Conservation (phyloP, 495 filamentous ascomycete genomes). For the Trichocladium uniseriatum region DNA sequence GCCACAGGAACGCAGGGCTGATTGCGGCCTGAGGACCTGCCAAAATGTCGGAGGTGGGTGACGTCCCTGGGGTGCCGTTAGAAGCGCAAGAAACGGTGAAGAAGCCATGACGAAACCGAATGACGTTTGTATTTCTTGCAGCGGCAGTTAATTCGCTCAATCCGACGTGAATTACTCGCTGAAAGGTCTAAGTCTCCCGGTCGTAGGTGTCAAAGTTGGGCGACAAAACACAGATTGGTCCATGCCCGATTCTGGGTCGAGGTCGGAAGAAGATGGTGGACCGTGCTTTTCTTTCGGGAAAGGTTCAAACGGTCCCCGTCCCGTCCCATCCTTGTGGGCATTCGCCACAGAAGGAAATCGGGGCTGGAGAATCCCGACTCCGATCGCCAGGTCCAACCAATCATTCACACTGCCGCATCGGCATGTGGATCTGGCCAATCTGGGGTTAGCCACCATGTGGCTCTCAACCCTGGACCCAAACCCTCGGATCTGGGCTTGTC, state of each 20-base stretch:
- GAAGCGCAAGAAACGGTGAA: background rate
- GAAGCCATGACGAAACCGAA: background rate
- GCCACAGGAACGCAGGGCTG: too few species aligned
- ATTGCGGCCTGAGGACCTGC: slow-evolving; percentile 1
- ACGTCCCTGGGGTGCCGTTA: background rate
- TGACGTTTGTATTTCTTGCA: background rate
- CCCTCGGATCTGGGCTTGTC: slow-evolving; percentile 15
- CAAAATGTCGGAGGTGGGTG: background rate
- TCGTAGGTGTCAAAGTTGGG: slow-evolving; percentile 8
- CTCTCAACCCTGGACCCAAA: slow-evolving; percentile 13
- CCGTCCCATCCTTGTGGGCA: too few species aligned
- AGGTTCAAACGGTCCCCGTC: background rate
- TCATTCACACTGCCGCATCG: background rate
- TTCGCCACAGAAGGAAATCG: background rate
- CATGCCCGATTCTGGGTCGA: slow-evolving; percentile 10
- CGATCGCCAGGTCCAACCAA: background rate
- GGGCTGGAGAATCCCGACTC: background rate
- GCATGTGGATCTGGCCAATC: slow-evolving; percentile 3
- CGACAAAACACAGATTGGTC: background rate
- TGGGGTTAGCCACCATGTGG: slow-evolving; percentile 13
- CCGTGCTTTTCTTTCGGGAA: slow-evolving; percentile 13
- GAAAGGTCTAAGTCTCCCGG: background rate
- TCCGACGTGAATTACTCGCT: background rate
- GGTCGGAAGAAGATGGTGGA: slow-evolving; percentile 16
- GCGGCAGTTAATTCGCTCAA: background rate